Evolutionary conservation across 768 basidiomycete species (phyloP).

Genomic region (Mycena filopes): DNA sequence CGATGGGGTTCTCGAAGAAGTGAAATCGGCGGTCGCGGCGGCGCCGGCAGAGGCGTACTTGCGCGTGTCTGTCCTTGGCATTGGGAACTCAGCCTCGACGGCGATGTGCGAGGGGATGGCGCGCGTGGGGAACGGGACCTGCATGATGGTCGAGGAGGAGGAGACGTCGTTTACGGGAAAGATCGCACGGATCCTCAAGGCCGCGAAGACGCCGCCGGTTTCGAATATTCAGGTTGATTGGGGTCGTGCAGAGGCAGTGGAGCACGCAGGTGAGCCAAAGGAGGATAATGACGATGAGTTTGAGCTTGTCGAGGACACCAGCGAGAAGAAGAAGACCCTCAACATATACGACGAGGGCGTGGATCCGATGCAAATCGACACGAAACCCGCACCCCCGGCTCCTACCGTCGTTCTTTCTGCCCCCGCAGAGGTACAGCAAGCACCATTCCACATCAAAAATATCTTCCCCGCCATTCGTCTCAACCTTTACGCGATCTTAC

Average conservation of each 20-base stretch:
- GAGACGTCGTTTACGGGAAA: conserved; percentile 53
- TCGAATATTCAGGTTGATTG: conserved; percentile 53
- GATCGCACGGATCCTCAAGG: conserved; percentile 51
- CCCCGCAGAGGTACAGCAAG: conserved; percentile 22
- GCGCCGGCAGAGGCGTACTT: conserved; percentile 38
- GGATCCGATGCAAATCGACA: conserved; percentile 1
- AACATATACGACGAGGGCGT: conserved; percentile 30
- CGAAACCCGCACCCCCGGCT: conserved; percentile 12
- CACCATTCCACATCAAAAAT: conserved; percentile 22
- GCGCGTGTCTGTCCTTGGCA: conserved; percentile 58
- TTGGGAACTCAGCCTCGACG: conserved; percentile 52
- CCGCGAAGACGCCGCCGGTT: conserved; percentile 49
- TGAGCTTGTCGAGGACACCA: conserved; percentile 22
- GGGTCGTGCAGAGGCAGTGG: conserved; percentile 26
- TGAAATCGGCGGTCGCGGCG: conserved; percentile 34
- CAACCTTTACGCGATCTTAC: conserved; percentile 28
- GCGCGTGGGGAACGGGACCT: conserved; percentile 51
- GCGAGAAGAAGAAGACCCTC: conserved; percentile 14
- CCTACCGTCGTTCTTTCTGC: conserved; percentile 16
- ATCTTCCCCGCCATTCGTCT: conserved; percentile 27
- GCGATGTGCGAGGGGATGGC: conserved; percentile 55
- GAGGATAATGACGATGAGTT: conserved; percentile 16
- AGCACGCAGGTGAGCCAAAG: neutral
- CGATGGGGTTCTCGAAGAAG: conserved; percentile 25
- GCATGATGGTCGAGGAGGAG: conserved; percentile 51